Evolutionary conservation across 2,329 filamentous ascomycete genomes (phyloP).

Genomic region (Neonectria hederae): DNA sequence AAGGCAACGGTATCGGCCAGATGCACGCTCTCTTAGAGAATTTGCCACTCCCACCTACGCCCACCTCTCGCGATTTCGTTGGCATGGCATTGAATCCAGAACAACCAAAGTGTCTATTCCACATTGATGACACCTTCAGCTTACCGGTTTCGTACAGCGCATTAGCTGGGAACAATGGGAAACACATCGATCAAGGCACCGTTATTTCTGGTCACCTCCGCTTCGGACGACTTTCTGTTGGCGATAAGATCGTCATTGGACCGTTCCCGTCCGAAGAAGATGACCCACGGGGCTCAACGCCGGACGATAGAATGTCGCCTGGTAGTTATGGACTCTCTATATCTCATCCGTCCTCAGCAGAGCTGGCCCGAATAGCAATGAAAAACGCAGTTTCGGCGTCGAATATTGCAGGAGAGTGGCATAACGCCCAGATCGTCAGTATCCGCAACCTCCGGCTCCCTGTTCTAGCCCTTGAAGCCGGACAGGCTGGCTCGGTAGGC

Average conservation of each 20-base stretch:
- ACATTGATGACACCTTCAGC: constrained; percentile 90
- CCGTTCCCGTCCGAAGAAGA: constrained; percentile 74
- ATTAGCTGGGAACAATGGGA: constrained; percentile 28
- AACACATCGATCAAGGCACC: constrained; percentile 61
- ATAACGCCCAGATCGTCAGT: constrained; percentile 81
- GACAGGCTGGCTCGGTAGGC: constrained; percentile 91
- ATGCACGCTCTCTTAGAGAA: constrained; percentile 83
- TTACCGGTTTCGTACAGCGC: constrained; percentile 68
- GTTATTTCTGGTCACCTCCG: constrained; percentile 87
- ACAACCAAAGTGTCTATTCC: constrained; percentile 75
- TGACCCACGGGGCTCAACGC: constrained; percentile 49
- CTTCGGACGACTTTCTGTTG: constrained; percentile 80
- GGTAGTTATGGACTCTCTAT: constrained; percentile 60
- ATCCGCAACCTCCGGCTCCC: constrained; percentile 88
- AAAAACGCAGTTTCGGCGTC: constrained; percentile 63
- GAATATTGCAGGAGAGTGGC: constrained; percentile 75
- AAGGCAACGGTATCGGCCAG: constrained; percentile 81
- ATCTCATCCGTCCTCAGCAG: constrained; percentile 63
- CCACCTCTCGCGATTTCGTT: constrained; percentile 64
- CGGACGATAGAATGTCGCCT: constrained; percentile 58
- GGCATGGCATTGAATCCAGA: constrained; percentile 66
- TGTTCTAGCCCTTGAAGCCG: constrained; percentile 76
- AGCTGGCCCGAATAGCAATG: constrained; percentile 62
- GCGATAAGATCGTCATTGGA: constrained; percentile 80
- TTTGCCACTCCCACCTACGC: constrained; percentile 73